These are phyloP conservation scores for Blastobotrys apis DNA, from an alignment of 1,139 yeast genomes.

Conservation along the genomic window DNA sequence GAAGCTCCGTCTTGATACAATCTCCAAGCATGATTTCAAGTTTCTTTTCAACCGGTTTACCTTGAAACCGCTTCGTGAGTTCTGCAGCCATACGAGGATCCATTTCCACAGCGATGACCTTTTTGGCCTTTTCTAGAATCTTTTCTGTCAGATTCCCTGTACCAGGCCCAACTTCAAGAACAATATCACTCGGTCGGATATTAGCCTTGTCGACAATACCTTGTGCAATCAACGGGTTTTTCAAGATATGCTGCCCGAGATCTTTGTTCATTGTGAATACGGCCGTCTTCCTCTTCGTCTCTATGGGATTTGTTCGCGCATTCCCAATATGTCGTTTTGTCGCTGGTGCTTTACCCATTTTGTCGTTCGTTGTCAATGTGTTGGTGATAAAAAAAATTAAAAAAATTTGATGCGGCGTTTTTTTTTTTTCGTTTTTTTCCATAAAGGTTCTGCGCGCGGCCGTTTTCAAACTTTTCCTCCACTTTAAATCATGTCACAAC, in stretches of 20 bases:
- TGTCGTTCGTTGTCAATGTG: neutral
- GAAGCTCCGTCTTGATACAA: constrained; percentile 91
- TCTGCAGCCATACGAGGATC: constrained; percentile 99
- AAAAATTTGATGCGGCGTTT: constrained; percentile 1
- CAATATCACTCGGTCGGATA: constrained; percentile 86
- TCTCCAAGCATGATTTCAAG: constrained; percentile 90
- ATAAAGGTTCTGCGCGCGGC: neutral
- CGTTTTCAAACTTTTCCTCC: neutral
- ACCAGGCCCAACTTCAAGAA: constrained; percentile 98
- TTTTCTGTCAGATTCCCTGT: constrained; percentile 96
- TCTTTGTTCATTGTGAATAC: constrained; percentile 96
- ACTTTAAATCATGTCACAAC: neutral
- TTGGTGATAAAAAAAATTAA: constrained; percentile 5
- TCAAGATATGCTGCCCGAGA: constrained; percentile 93
- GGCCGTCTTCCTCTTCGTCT: constrained; percentile 38
- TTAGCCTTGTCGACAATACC: constrained; percentile 97
- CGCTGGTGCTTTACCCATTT: constrained; percentile 10
- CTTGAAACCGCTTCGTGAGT: constrained; percentile 93
- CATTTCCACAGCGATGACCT: constrained; percentile 94
- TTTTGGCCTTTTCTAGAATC: constrained; percentile 84
- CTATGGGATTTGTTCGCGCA: neutral
- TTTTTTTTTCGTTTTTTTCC: too few relatives aligned
- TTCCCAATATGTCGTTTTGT: constrained; percentile 11
- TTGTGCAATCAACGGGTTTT: constrained; percentile 94
- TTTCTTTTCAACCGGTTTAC: constrained; percentile 87